A percentile compares a stretch with the other conserved stretches of the same genome.
Evolutionary conservation across 495 filamentous ascomycete genomes (phyloP).

Genomic region (Jackrogersella minutella): DNA sequence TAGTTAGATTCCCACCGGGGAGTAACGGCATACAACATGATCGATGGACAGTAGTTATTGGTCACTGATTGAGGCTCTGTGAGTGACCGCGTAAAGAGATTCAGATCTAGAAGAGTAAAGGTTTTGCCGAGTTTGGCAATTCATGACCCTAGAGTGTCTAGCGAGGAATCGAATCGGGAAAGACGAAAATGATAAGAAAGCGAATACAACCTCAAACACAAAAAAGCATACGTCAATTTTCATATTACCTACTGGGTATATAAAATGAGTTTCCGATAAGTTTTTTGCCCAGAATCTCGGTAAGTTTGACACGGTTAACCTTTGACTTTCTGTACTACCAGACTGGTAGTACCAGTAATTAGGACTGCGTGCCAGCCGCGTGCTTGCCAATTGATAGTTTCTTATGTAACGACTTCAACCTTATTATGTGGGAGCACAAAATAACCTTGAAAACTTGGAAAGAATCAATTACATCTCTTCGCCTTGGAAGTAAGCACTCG

Average conservation of each 20-base stretch:
- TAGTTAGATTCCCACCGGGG: background rate
- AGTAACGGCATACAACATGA: too few relatives aligned
- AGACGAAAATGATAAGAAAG: background rate
- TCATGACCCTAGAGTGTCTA: background rate
- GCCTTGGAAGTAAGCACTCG: background rate
- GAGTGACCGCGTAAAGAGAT: slow-evolving; percentile 7
- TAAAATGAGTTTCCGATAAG: background rate
- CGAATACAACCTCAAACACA: background rate
- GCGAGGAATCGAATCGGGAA: background rate
- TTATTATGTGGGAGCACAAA: background rate
- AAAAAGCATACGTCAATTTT: background rate
- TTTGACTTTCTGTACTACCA: slow-evolving; percentile 4
- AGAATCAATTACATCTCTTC: background rate
- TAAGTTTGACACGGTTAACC: background rate
- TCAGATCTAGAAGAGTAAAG: background rate
- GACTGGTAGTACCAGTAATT: too few relatives aligned
- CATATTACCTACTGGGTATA: too few relatives aligned
- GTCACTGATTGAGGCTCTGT: slow-evolving; percentile 21
- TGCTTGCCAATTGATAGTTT: too few relatives aligned
- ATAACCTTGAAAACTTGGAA: background rate
- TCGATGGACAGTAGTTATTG: background rate
- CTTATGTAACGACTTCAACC: background rate
- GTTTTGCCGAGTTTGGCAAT: slow-evolving; percentile 10
- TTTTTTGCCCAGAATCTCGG: background rate
- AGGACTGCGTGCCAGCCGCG: too few relatives aligned